Evolutionary conservation across 1,139 yeast genomes (phyloP).

Genomic region (Pneumocystis carinii): DNA sequence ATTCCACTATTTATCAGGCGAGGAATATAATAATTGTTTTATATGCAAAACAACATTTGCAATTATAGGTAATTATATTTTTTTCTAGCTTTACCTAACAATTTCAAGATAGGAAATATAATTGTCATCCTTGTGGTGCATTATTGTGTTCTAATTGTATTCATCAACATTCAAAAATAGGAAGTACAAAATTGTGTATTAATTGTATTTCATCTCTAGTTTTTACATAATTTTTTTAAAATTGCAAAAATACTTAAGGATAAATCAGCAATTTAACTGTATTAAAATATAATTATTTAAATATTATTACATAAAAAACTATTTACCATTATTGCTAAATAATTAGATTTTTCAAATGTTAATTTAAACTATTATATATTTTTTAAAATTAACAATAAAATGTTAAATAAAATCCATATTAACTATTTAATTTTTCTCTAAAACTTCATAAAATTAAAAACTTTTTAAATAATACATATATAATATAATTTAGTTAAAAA

Average conservation of each 20-base stretch:
- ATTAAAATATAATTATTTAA: neutral
- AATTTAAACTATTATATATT: too few relatives aligned
- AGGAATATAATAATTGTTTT: constrained; percentile 2
- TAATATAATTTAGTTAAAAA: too few relatives aligned
- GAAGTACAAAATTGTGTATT: neutral
- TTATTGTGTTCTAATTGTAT: neutral
- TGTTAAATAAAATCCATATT: too few relatives aligned
- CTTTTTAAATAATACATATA: too few relatives aligned
- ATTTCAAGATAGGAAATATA: neutral
- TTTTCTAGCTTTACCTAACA: neutral
- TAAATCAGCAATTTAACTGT: neutral
- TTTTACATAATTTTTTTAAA: neutral
- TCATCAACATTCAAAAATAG: neutral
- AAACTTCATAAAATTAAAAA: too few relatives aligned
- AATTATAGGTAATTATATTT: constrained; percentile 1
- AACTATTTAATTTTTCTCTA: too few relatives aligned
- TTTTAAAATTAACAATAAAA: too few relatives aligned
- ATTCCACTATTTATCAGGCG: neutral
- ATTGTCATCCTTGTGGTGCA: neutral
- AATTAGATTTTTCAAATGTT: too few relatives aligned
- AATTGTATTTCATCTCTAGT: neutral
- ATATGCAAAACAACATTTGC: constrained; percentile 4
- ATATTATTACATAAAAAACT: too few relatives aligned
- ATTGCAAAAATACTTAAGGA: neutral
- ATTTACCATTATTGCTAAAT: too few relatives aligned